Evolutionary conservation across 1,284 basidiomycete genomes (phyloP), one percentile per base, ranked within the genome.

Genomic region (Trametes sp.): DNA sequence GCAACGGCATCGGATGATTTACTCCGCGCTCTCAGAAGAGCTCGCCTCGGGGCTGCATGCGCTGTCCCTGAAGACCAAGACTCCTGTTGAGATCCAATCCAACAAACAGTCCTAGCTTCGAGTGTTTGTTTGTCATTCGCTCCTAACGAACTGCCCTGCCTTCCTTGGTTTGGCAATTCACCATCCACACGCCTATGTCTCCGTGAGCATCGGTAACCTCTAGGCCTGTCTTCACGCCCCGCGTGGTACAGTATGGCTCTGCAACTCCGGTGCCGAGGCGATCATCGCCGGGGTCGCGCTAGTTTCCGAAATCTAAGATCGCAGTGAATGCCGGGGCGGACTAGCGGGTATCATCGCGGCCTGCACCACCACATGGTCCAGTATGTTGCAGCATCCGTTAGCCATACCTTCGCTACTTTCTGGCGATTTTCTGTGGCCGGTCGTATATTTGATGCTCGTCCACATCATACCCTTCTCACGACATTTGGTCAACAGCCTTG

Each of bases 1-100:
- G 79, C 88, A 93, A 72, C 84, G 92, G 55, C 92, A 94, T 76
- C 84, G 91, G 52, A 82, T 93, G 80, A 84, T 94, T 56, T 87
- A 93, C 74, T 79, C 84, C 7, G 84, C 86, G 1, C 80, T 94
- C 33, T 81, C 86, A 28, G 87, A 89, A 33, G 90, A 94, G 71
- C 78, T 94, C 48, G 73, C 82, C 31, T 78, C 83, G 63, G 91
- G 91, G 2, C 74, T 94, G 41, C 92, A 94, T 70, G 87, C 92
- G 1, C 78, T 94, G 41, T 90, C 90, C n/a, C 75, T 94, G 67
- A 86, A 86, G 65, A 90, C 92, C 6, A 88, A 84, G 75, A 92
- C 91, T 2, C 78, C 82, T 46, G 81, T 82, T 64, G 89, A 90
- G 72, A 72, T 74, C 53, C 67, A 73, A 35, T 36, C 58, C 46